Conservation (phyloP, 208 protist species). For the Histomonas meleagridis region DNA sequence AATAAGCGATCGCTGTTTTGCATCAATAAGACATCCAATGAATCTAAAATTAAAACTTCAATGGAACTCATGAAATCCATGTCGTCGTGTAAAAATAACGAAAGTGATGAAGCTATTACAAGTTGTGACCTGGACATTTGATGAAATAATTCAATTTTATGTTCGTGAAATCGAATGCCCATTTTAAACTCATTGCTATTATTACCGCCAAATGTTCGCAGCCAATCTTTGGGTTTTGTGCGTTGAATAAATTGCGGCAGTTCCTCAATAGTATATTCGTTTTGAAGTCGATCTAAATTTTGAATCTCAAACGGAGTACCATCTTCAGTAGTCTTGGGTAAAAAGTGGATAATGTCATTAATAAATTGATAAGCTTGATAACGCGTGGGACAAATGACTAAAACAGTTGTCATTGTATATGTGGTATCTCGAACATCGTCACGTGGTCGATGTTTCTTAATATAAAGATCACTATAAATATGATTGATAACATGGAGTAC, state of each 20-base stretch:
- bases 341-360: not conserved
- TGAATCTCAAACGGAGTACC: not conserved
- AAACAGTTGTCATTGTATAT: not conserved
- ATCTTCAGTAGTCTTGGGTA: no score
- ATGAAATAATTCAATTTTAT: not conserved
- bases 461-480: conserved; percentile 3
- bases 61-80: not conserved
- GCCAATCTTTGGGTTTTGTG: not conserved
- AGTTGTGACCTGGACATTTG: not conserved
- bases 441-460: not conserved
- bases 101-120: not conserved
- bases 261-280: not conserved
- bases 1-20: not conserved
- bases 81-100: not conserved
- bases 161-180: not conserved
- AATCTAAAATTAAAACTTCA: not conserved
- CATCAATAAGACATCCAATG: not conserved
- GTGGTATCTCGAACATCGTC: not conserved
- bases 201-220: not conserved
- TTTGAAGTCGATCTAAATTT: not conserved
- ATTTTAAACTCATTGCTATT: not conserved
- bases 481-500: conserved; percentile 28
- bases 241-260: not conserved
- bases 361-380: conserved; percentile 5
- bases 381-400: not conserved